Base-by-base conservation (phyloP, 805 yeast species). In the Lipomyces spencermartinsiae region DNA sequence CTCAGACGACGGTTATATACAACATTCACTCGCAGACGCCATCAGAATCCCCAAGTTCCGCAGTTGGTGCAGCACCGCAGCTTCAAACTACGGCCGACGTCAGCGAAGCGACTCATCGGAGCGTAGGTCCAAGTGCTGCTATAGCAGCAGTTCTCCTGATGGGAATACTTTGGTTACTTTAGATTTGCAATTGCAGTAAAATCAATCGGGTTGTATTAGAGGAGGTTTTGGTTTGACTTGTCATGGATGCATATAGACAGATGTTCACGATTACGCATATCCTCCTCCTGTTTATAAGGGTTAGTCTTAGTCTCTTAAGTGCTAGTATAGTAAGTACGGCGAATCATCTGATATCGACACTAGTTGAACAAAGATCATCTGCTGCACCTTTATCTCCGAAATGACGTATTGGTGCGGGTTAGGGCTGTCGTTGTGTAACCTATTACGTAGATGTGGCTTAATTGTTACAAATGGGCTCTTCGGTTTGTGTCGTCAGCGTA, bases 1-100 rank as follows among this genome's bases (percentile, higher is more conserved):
- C 69, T 10, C 10, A 34, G 25, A 66, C 69, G 5, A 49, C 61
- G 19, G 29, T 66, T 31, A 58, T 66, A 31, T 62, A 55, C 46
- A 58, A 46, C 39, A 10, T 12, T 12, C 49, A 22, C 34, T 12
- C 60, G 14, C n/a, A 16, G 10, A 10, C 60, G 16, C 12, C 35
- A 12, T 10, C 55, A 22, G 9, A 14, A 7, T 7, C 60, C 49
- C n/a, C 29, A 8, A 49, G 29, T 19, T 22, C 60, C 14, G 34
- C 35, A 16, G 58, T 19, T 22, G 34, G n/a, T 31, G 54, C 64
- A n/a, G n/a, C 63, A 19, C 64, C 64, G 6, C 53, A 25, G 49
- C 60, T 57, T 31, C 60, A 57, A 16, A 57, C 60, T 5, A 31
- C 19, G 5, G 16, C 60, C 16, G 60, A n/a, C 19, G 10, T 33